phyloP scores from a whole-genome alignment of 1,284 basidiomycete species.

The Heliocybe sulcata region DNA sequence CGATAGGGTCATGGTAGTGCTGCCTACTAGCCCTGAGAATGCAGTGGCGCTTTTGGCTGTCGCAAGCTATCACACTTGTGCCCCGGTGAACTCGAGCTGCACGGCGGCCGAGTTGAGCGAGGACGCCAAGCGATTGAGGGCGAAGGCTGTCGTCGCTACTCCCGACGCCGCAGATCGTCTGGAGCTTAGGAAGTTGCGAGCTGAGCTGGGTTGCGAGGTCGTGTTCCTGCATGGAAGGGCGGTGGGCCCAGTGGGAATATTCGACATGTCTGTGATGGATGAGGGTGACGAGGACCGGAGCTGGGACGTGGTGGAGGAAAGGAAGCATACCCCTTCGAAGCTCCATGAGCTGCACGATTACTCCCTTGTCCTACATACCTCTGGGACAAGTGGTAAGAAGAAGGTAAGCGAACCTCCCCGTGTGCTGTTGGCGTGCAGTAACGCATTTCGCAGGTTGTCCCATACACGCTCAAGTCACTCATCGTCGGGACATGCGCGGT shows the following conservation, averaged over 20 bases:
- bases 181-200: conserved; percentile 22
- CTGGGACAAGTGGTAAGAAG: conserved; percentile 59
- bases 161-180: conserved; percentile 28
- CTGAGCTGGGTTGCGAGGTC: conserved; percentile 27
- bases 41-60: conserved; percentile 34
- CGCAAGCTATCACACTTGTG: conserved; percentile 33
- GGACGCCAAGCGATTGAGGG: conserved; percentile 28
- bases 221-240: conserved; percentile 24
- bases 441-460: conserved; percentile 26
- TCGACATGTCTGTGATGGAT: conserved; percentile 28
- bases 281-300: conserved; percentile 10
- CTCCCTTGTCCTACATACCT: conserved; percentile 54
- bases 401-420: conserved; percentile 27
- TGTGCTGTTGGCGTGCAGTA: background rate
- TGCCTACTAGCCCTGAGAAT: conserved; percentile 38
- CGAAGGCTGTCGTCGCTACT: conserved; percentile 31
- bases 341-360: conserved; percentile 35
- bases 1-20: conserved; percentile 34
- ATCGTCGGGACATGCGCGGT: conserved; percentile 55
- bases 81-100: conserved; percentile 36
- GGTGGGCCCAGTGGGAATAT: conserved; percentile 30
- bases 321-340: conserved; percentile 15
- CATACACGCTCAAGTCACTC: conserved; percentile 50
- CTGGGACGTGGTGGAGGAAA: conserved; percentile 8
- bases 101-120: conserved; percentile 33